phyloP scores from a whole-genome alignment of 441 rosid species.

The Mallotus japonicus region DNA sequence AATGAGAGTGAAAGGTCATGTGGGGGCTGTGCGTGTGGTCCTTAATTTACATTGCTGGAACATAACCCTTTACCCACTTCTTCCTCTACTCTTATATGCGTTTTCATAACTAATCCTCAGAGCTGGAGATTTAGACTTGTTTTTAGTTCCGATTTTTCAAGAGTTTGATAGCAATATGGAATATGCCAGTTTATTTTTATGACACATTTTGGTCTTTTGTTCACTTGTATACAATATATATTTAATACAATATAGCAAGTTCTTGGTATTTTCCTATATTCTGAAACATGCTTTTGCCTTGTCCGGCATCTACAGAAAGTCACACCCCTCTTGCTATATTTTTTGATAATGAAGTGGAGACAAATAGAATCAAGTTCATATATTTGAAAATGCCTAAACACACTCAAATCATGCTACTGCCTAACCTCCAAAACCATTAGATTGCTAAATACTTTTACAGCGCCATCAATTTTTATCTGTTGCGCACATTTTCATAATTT shows the following conservation, averaged over 20 bases:
- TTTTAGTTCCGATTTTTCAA: not conserved
- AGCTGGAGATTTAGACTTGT: not conserved
- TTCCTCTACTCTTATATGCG: not conserved
- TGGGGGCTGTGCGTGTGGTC: conserved; percentile 24
- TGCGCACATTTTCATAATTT: too few species aligned
- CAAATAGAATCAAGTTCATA: not conserved
- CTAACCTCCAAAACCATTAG: too few species aligned
- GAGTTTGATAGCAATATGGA: not conserved
- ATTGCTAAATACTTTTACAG: too few species aligned
- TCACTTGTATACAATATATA: not conserved
- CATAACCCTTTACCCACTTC: not conserved
- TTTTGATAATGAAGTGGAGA: not conserved
- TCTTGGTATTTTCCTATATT: not conserved
- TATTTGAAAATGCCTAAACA: too few species aligned
- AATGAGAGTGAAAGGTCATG: conserved; percentile 40
- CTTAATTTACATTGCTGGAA: conserved; percentile 9
- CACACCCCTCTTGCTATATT: not conserved
- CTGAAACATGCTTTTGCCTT: conserved; percentile 6
- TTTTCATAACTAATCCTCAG: not conserved
- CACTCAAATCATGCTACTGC: too few species aligned
- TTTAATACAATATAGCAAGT: not conserved
- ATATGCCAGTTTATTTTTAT: not conserved
- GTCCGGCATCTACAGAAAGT: not conserved
- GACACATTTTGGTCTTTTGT: not conserved
- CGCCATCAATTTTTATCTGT: too few species aligned